phyloP scores from a whole-genome alignment of 1,139 yeast genomes.

The Torulaspora globosa region DNA sequence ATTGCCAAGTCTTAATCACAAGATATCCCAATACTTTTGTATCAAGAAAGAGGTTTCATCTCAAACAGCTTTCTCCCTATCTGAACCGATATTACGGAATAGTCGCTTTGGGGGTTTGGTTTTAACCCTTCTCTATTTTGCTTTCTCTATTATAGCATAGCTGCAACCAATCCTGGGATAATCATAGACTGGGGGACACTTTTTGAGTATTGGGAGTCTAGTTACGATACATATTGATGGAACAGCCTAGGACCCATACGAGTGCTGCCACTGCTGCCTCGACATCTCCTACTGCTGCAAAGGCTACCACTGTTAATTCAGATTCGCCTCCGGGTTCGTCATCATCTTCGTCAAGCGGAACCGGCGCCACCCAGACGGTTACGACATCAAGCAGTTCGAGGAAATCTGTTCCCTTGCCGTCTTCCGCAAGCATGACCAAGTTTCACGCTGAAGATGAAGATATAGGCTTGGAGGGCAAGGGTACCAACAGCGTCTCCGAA shows the following conservation, averaged over 20 bases:
- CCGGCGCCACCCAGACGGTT: not conserved
- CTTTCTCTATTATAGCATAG: too few relatives aligned
- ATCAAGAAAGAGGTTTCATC: too few relatives aligned
- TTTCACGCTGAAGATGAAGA: constrained; percentile 3
- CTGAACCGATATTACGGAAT: too few relatives aligned
- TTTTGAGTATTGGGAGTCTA: too few relatives aligned
- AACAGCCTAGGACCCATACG: constrained; percentile 16
- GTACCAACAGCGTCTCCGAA: not conserved
- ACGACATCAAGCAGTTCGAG: constrained; percentile 4
- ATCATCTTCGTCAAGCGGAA: not conserved
- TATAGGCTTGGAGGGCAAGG: constrained; percentile 1
- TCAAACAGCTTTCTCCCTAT: too few relatives aligned
- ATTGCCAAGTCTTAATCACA: too few relatives aligned
- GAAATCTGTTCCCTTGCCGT: constrained; percentile 2
- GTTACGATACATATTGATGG: constrained; percentile 6
- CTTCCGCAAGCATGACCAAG: constrained; percentile 3
- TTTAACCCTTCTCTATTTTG: too few relatives aligned
- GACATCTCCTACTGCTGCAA: constrained; percentile 8
- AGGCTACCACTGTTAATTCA: not conserved
- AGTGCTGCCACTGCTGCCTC: constrained; percentile 10
- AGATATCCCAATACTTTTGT: too few relatives aligned
- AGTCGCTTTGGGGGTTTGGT: too few relatives aligned
- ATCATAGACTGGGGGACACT: too few relatives aligned
- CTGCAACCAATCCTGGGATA: too few relatives aligned
- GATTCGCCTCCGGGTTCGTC: constrained; percentile 2